Base-by-base conservation (phyloP, 371 early-diverging fungal genomes). In the Syncephalastrum monosporum region DNA sequence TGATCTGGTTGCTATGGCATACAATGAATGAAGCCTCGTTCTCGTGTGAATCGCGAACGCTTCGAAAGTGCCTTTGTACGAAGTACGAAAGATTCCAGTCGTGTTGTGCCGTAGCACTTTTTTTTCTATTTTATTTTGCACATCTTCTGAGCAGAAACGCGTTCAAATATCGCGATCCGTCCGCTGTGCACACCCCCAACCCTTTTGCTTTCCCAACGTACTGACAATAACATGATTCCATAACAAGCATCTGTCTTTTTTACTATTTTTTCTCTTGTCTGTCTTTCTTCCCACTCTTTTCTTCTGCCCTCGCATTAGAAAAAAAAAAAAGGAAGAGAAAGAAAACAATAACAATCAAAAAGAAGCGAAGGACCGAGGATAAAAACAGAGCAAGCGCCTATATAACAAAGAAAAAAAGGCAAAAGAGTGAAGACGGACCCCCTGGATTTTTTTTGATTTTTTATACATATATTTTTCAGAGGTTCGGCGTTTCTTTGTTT, bases 401-500 rank as follows among this genome's bases (percentile, higher is more conserved):
- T 46, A 46, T 46, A 46, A 46, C 10, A 46, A 21, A 46, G 10
- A 46, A 21, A n/a, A 21, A 46, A 21, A 21, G 21, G 21, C 21
- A 21, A 21, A 19, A 19, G 46, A 46, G 21, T 21, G 13, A 47
- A 47, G 47, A 47, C 24, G 47, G 24, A 21, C 47, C 24, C 47
- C 24, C 19, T 47, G 47, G 24, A 21, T 47, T 24, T 14, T 14
- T 47, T 47, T 47, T 47, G 50, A 50, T 33, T 33, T 33, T 33
- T 33, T 33, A 33, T 33, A 33, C 38, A 33, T 33, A 33, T 33
- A 33, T 33, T 33, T 33, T 33, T 33, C 38, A 33, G 38, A 33
- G 12, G 8, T 33, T 33, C 38, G 38, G 38, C 38, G 38, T 33
- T 33, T 33, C 38, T 56, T 56, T 56, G 19, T 54, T 56, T 56